Evolutionary conservation across 176 grass and related monocot species (phyloP).

Genomic region (Juncus effusus): DNA sequence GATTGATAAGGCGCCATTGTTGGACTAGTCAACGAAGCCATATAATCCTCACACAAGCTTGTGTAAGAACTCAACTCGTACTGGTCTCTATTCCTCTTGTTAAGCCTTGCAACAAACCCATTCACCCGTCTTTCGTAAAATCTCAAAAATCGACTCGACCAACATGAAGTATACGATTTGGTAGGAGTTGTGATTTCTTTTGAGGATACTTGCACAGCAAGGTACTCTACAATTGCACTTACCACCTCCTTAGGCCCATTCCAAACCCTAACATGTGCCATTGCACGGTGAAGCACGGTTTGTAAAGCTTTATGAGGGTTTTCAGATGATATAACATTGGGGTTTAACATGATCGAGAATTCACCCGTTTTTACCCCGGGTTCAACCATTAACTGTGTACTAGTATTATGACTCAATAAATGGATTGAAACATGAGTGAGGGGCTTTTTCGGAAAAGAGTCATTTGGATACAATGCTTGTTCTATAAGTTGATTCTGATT

Average conservation of each 20-base stretch:
- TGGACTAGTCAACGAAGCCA: slow-evolving; percentile 4
- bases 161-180: not conserved
- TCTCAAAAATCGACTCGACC: slow-evolving; percentile 20
- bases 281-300: slow-evolving; percentile 11
- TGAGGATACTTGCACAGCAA: not conserved
- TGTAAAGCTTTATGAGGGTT: slow-evolving; percentile 15
- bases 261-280: slow-evolving; percentile 31
- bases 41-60: slow-evolving; percentile 18
- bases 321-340: slow-evolving; percentile 8
- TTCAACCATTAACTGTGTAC: not conserved
- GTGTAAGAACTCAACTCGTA: slow-evolving; percentile 16
- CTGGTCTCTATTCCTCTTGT: slow-evolving; percentile 15
- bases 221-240: slow-evolving; percentile 26
- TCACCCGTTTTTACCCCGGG: slow-evolving; percentile 9
- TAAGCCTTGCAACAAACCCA: slow-evolving; percentile 27
- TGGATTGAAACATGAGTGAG: slow-evolving; percentile 21
- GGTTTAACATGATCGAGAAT: slow-evolving; percentile 14
- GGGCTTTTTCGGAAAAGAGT: slow-evolving; percentile 38
- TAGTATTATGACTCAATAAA: slow-evolving; percentile 14
- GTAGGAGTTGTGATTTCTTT: not conserved
- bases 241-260: slow-evolving; percentile 26
- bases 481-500: slow-evolving; percentile 43
- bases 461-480: slow-evolving; percentile 55
- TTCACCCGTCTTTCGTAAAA: slow-evolving; percentile 4
- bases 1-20: slow-evolving; percentile 9